Percentiles rank a stretch among this genome's conserved stretches.
Conservation (phyloP, 2,329 filamentous ascomycete genomes). For the Aspergillus fructus region DNA sequence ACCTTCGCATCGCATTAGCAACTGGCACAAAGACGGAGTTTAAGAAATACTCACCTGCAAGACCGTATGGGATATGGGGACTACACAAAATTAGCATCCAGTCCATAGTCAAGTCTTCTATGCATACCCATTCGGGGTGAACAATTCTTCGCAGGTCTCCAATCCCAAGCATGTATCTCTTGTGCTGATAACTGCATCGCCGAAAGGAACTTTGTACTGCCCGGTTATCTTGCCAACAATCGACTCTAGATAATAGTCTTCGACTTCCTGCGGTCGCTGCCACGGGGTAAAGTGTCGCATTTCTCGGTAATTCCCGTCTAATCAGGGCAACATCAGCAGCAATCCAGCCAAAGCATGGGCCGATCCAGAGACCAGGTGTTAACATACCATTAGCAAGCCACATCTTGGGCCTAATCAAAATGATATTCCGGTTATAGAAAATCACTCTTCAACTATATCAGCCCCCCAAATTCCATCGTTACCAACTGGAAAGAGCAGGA, state of each 20-base stretch:
- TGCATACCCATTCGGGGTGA: slow-evolving; percentile 51
- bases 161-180: slow-evolving; percentile 63
- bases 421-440: slow-evolving; percentile 63
- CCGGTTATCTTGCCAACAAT: slow-evolving; percentile 59
- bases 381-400: slow-evolving; percentile 61
- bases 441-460: slow-evolving; percentile 46
- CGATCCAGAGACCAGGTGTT: not conserved
- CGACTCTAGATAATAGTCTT: slow-evolving; percentile 64
- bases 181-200: slow-evolving; percentile 65
- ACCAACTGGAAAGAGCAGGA: not conserved
- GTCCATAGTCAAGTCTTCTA: not conserved
- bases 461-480: not conserved
- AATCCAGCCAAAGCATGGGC: not conserved
- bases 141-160: slow-evolving; percentile 70
- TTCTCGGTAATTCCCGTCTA: slow-evolving; percentile 64
- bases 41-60: slow-evolving; percentile 49
- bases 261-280: slow-evolving; percentile 55
- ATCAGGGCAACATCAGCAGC: not conserved
- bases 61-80: slow-evolving; percentile 60
- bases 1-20: slow-evolving; percentile 48
- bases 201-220: slow-evolving; percentile 61
- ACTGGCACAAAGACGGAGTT: slow-evolving; percentile 45
- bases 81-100: slow-evolving; percentile 28
- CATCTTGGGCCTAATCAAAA: slow-evolving; percentile 71
- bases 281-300: slow-evolving; percentile 65